Evolutionary conservation across 164 flowering plant species (phyloP).

Genomic region (Kalanchoe fedtschenkoi): DNA sequence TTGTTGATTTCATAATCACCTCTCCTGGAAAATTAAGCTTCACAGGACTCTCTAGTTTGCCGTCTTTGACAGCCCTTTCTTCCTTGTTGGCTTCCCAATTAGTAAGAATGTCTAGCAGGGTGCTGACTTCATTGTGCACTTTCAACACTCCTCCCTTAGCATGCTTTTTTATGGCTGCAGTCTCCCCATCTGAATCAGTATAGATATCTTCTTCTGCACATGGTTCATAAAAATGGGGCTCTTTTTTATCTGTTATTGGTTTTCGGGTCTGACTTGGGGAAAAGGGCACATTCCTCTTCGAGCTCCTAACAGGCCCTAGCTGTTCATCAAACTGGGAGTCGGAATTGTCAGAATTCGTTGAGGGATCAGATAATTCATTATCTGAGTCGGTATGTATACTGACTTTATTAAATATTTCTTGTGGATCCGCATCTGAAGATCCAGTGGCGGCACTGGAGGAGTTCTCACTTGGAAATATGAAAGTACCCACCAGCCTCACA

Average conservation of each 20-base stretch:
- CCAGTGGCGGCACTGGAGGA: neutral
- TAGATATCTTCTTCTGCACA: neutral
- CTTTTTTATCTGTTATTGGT: neutral
- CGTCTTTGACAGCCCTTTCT: neutral
- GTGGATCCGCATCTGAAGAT: neutral
- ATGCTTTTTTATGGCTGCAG: neutral
- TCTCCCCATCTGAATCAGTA: constrained; percentile 3
- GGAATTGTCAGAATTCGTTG: neutral
- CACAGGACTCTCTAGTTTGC: neutral
- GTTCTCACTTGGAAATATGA: constrained; percentile 22
- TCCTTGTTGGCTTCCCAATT: neutral
- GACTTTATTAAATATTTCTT: neutral
- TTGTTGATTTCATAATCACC: neutral
- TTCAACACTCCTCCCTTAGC: neutral
- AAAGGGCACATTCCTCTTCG: neutral
- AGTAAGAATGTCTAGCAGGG: neutral
- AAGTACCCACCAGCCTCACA: constrained; percentile 27
- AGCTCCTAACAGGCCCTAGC: neutral
- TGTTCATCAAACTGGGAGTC: constrained; percentile 5
- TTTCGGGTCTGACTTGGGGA: neutral
- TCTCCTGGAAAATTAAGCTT: neutral
- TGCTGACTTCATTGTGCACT: neutral
- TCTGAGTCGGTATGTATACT: neutral
- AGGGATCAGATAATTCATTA: neutral
- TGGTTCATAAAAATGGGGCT: neutral